Evolutionary conservation across 306 rosid genomes (phyloP), one percentile per base, ranked within the genome.

Genomic region (Cicer pinnatifidum): DNA sequence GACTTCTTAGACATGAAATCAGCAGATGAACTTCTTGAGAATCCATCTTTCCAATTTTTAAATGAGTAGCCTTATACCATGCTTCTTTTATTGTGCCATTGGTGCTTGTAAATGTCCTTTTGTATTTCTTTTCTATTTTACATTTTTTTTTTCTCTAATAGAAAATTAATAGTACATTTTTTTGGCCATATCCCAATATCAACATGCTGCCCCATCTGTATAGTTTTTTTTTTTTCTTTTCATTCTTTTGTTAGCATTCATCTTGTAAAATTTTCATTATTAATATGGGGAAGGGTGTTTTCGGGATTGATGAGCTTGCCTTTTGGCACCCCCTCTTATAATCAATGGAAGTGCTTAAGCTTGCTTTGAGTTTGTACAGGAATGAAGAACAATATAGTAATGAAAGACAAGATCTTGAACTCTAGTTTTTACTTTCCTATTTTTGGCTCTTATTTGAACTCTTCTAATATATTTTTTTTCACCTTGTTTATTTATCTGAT

Each of bases 41-140:
- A 86, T 76, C 89, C 90, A 1, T 93, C 96, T 88, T 95, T 95
- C 85, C 90, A 84, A 75, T 95, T 95, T 95, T 87, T 95, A 78
- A 79, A 73, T 5, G 96, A 95, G 84, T 89, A 87, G 90, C 83
- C 89, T 81, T 19, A 28, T 12, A 40, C 50, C 51, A 23, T 45
- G 53, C 58, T 16, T 82, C 63, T 75, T 54, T 73, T 8, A n/a
- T 57, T 47, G 79, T 82, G 85, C 78, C 66, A 76, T 43, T 86
- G 68, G 63, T 80, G 79, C 82, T 75, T 90, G 95, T 88, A 88
- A 84, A 88, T 88, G 80, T 61, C 60, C 79, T 75, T 77, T 45
- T 28, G 9, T 69, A 73, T 60, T 39, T 78, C 58, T 63, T 53
- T 19, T 59, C 33, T 37, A 58, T 62, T 48, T 38, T 50, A 35